Evolutionary conservation across 768 basidiomycete species (phyloP), one percentile per base, ranked within the genome.

Genomic region (Panus rudis): DNA sequence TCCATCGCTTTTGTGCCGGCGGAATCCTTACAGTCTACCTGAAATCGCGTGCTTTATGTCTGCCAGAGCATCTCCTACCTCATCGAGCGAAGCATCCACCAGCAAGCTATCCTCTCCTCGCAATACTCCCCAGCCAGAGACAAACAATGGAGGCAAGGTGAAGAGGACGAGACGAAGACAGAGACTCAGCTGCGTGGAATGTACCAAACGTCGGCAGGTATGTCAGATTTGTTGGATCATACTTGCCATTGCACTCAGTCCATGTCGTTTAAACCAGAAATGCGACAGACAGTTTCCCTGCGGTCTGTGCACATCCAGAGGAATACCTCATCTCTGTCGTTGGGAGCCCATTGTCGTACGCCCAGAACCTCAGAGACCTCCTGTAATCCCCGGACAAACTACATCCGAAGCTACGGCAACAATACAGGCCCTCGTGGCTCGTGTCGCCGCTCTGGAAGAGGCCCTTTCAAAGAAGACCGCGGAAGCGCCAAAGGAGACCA

Each of bases 121-220:
- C n/a, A n/a, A n/a, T n/a, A n/a, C n/a, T n/a, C n/a, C n/a, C n/a
- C n/a, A n/a, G n/a, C n/a, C n/a, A n/a, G n/a, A n/a, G 39, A 4
- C 47, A 8, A 30, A 37, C 30, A 48, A 46, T 10, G 45, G 45
- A 4, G 57, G 54, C 17, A 73, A 68, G 48, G 69, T 66, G 49
- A 78, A 76, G 60, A 73, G 71, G 56, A 72, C 72, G 16, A 64
- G 74, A 7, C 57, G 70, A 46, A 62, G 75, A 14, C 64, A 74
- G 43, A 67, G 74, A 33, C 58, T 75, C 25, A 74, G 73, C 52
- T 77, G 76, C 49, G 70, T 76, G 6, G 75, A 76, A 52, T 77
- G 75, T 50, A 73, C 76, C 2, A 75, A 73, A 52, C 66, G 75
- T 38, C 64, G 75, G 43, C 75, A 76, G 64, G 74, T 73, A 49